These are phyloP conservation scores for Lactarius quietus DNA, from an alignment of 768 basidiomycete genomes.

Conservation along the genomic window DNA sequence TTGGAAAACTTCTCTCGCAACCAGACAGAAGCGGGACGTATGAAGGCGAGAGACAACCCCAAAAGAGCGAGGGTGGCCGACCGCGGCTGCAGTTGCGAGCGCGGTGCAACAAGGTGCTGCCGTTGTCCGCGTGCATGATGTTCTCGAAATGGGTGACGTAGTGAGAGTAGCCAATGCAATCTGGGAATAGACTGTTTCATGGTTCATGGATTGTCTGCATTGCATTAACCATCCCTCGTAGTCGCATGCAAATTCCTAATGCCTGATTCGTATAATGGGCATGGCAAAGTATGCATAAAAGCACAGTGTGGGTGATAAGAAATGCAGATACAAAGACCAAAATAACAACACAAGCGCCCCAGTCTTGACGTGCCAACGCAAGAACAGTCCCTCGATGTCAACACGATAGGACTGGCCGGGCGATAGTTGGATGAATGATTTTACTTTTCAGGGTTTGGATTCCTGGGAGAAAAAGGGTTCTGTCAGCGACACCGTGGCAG, in stretches of 20 bases:
- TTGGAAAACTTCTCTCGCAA: conserved; percentile 60
- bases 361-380: conserved; percentile 6
- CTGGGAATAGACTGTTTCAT: conserved; percentile 9
- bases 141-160: conserved; percentile 67
- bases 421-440: conserved; percentile 4
- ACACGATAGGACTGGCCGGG: neutral
- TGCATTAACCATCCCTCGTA: neutral
- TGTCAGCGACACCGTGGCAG: conserved; percentile 3
- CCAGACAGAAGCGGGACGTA: conserved; percentile 39
- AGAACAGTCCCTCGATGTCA: neutral
- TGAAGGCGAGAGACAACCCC: conserved; percentile 53
- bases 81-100: conserved; percentile 70
- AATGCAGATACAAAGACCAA: conserved; percentile 18
- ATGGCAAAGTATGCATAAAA: conserved; percentile 17
- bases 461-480: conserved; percentile 30
- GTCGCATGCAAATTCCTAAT: conserved; percentile 2
- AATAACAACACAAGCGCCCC: conserved; percentile 8
- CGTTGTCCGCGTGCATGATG: conserved; percentile 82
- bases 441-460: conserved; percentile 41
- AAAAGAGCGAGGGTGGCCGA: conserved; percentile 71
- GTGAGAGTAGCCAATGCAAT: conserved; percentile 56
- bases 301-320: conserved; percentile 10
- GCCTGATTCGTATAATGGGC: conserved; percentile 20
- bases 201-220: neutral
- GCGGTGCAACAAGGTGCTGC: conserved; percentile 69